A percentile compares a stretch with the other conserved stretches of the same genome.
phyloP scores from a whole-genome alignment of 495 filamentous ascomycete genomes.

The Podospora pseudocomata region DNA sequence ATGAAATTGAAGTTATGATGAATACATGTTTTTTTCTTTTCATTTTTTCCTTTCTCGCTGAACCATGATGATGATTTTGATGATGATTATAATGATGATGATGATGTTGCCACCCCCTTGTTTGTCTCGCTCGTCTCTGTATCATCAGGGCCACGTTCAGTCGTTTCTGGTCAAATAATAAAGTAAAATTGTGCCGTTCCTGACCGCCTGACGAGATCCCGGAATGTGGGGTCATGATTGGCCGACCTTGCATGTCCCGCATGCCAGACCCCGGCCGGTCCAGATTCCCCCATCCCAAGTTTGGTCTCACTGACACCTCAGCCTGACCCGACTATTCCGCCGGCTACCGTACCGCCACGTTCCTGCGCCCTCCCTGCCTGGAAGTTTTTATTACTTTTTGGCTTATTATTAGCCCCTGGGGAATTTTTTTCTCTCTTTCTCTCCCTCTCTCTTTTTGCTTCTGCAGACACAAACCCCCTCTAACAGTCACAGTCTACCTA shows the following conservation, averaged over 20 bases:
- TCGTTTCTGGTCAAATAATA: not conserved
- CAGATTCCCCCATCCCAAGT: not conserved
- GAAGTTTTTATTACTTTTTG: not conserved
- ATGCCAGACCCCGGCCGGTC: conserved; percentile 8
- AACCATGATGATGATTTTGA: too few relatives aligned
- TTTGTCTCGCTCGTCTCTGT: not conserved
- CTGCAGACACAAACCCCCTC: not conserved
- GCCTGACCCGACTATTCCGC: not conserved
- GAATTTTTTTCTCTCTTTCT: conserved; percentile 6
- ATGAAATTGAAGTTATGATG: conserved; percentile 18
- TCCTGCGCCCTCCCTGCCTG: not conserved
- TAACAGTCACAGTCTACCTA: not conserved
- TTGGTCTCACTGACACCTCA: not conserved
- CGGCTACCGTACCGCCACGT: not conserved
- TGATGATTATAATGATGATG: too few relatives aligned
- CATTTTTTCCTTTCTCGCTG: too few relatives aligned
- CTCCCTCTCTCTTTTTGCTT: not conserved
- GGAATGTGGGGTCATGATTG: conserved; percentile 14
- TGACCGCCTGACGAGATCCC: conserved; percentile 21
- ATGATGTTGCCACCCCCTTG: conserved; percentile 6
- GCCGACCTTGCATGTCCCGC: conserved; percentile 13
- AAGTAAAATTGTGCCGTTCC: conserved; percentile 18
- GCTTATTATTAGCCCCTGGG: not conserved
- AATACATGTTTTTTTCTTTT: not conserved
- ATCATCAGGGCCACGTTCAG: not conserved